Percentiles rank a stretch among this genome's conserved stretches.
phyloP scores from a whole-genome alignment of 2,329 filamentous ascomycete genomes.

The Scedosporium dehoogii region DNA sequence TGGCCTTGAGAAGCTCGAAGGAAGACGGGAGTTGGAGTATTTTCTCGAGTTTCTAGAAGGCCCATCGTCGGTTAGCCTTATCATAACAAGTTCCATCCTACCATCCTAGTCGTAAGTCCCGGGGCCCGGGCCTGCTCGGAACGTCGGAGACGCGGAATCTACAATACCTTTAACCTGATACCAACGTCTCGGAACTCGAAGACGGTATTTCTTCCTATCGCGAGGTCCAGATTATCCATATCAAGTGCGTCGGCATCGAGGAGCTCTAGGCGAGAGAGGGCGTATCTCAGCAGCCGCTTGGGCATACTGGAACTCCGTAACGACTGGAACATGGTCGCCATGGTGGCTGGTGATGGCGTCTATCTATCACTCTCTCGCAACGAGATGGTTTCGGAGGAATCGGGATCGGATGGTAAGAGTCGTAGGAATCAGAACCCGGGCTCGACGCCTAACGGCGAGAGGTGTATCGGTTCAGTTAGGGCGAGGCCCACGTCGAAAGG shows the following conservation, averaged over 20 bases:
- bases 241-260: conserved; percentile 83
- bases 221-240: conserved; percentile 75
- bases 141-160: conserved; percentile 1
- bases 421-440: neutral
- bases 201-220: conserved; percentile 69
- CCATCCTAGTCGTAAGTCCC: neutral
- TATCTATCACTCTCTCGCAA: neutral
- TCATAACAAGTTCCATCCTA: conserved; percentile 6
- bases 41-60: conserved; percentile 61
- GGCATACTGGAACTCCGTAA: conserved; percentile 65
- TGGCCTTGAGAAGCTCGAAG: conserved; percentile 63
- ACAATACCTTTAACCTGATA: conserved; percentile 61
- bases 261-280: conserved; percentile 70
- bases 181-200: conserved; percentile 83
- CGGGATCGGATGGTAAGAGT: neutral
- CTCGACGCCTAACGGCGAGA: neutral
- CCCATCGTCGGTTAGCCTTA: conserved; percentile 13
- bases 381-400: neutral
- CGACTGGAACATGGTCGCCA: conserved; percentile 63
- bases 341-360: conserved; percentile 23
- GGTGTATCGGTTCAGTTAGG: neutral
- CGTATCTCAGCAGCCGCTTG: conserved; percentile 82
- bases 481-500: neutral
- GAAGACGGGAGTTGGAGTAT: conserved; percentile 65
- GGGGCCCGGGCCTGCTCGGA: neutral